Conservation (phyloP, 345 rosid genomes). For the Carallia brachiata region DNA sequence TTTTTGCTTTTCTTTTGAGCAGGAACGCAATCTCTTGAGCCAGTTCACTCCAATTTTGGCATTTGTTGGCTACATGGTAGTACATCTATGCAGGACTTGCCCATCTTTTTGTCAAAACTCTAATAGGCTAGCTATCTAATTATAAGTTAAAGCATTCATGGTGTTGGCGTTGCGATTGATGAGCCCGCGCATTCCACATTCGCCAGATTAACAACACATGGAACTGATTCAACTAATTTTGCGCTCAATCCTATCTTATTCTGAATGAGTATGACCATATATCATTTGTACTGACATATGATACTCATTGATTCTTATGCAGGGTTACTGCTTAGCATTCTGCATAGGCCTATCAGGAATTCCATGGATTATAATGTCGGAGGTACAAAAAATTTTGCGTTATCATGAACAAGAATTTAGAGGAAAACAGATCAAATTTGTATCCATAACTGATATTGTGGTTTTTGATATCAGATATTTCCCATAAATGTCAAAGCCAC, state of each 20-base stretch:
- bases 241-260: too few relatives aligned
- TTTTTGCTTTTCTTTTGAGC: neutral
- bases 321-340: constrained; percentile 36
- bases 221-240: neutral
- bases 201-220: too few relatives aligned
- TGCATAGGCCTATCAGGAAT: constrained; percentile 49
- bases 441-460: neutral
- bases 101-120: too few relatives aligned
- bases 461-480: constrained; percentile 45
- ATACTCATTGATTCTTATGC: neutral
- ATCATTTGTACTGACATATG: too few relatives aligned
- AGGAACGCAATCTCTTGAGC: constrained; percentile 22
- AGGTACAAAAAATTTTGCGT: constrained; percentile 37
- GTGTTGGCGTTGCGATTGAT: too few relatives aligned
- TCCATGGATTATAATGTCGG: constrained; percentile 66
- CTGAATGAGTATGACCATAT: too few relatives aligned
- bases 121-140: too few relatives aligned
- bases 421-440: neutral
- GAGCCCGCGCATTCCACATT: too few relatives aligned
- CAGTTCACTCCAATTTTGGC: constrained; percentile 26
- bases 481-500: constrained; percentile 71
- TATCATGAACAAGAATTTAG: neutral
- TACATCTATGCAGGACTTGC: too few relatives aligned
- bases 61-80: constrained; percentile 33
- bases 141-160: too few relatives aligned